Conservation (phyloP, 2,329 filamentous ascomycete genomes). For the Exophiala xenobiotica region DNA sequence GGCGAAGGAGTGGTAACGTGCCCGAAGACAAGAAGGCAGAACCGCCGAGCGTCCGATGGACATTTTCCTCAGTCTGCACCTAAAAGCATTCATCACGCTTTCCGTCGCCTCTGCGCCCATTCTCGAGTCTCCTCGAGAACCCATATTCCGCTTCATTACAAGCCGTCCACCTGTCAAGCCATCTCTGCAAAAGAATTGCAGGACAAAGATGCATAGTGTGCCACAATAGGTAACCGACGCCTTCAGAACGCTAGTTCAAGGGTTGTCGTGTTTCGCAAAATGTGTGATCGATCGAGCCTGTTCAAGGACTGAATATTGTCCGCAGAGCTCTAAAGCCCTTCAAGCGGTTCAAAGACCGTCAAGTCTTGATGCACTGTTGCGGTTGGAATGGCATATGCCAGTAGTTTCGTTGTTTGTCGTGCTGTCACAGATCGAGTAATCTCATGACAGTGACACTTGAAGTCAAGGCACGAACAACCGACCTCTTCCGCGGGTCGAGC, state of each 20-base stretch:
- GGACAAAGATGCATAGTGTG: background rate
- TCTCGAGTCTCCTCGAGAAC: background rate
- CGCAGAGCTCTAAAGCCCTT: background rate
- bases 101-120: too few relatives aligned
- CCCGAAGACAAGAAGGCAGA: background rate
- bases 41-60: background rate
- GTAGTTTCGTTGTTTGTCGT: slow-evolving; percentile 3
- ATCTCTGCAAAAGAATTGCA: background rate
- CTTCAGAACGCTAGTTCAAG: slow-evolving; percentile 12
- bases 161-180: background rate
- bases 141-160: background rate
- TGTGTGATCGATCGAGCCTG: too few relatives aligned
- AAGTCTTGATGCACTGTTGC: slow-evolving; percentile 1
- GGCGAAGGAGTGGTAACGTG: background rate
- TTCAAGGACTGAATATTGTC: background rate
- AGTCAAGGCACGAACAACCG: slow-evolving; percentile 31
- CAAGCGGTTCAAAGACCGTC: background rate
- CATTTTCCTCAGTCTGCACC: background rate
- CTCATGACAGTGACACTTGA: slow-evolving; percentile 1
- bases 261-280: too few relatives aligned
- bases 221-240: slow-evolving; percentile 8
- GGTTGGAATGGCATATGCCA: slow-evolving; percentile 3
- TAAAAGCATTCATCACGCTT: background rate
- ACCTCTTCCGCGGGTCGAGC: slow-evolving; percentile 29
- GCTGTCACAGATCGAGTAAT: slow-evolving; percentile 8